A percentile compares a stretch with the other conserved stretches of the same genome.
These are phyloP conservation scores for Hypoxylon fuscum DNA, from an alignment of 495 filamentous ascomycete species.

Conservation along the genomic window DNA sequence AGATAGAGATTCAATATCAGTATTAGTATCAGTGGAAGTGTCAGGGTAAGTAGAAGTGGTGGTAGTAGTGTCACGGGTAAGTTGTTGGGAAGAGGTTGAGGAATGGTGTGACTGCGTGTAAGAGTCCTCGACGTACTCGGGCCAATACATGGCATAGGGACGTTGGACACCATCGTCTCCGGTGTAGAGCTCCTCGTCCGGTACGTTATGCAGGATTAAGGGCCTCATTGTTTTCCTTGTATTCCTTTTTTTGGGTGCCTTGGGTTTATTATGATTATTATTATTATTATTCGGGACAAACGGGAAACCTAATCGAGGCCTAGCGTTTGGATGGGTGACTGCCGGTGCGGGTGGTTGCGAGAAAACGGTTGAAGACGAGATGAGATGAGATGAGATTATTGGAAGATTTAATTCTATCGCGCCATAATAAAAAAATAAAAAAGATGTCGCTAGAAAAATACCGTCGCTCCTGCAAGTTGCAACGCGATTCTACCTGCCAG, in stretches of 20 bases:
- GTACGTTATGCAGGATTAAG: conserved; percentile 66
- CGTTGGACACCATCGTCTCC: conserved; percentile 64
- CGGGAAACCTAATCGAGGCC: too few species aligned
- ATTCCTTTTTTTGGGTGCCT: too few species aligned
- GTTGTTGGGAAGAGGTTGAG: too few species aligned
- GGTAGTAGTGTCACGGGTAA: too few species aligned
- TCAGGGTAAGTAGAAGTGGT: too few species aligned
- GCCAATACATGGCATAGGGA: conserved; percentile 65
- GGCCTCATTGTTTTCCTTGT: conserved; percentile 55
- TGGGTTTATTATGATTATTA: too few species aligned
- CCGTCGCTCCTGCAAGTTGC: conserved; percentile 8
- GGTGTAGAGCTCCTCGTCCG: conserved; percentile 65
- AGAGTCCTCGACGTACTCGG: conserved; percentile 64
- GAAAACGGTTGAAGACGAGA: conserved; percentile 8
- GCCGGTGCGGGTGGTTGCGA: conserved; percentile 17
- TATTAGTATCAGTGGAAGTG: too few species aligned
- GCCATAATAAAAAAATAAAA: not conserved
- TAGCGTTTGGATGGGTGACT: not conserved
- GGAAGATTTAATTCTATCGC: too few species aligned
- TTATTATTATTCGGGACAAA: too few species aligned
- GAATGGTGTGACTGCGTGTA: too few species aligned
- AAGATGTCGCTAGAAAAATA: conserved; percentile 16
- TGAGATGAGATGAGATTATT: not conserved
- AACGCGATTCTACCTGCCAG: conserved; percentile 18
- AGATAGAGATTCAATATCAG: too few species aligned